Evolutionary conservation across 208 protist species (phyloP).

Genomic region (Trypanosomatidae sp.): DNA sequence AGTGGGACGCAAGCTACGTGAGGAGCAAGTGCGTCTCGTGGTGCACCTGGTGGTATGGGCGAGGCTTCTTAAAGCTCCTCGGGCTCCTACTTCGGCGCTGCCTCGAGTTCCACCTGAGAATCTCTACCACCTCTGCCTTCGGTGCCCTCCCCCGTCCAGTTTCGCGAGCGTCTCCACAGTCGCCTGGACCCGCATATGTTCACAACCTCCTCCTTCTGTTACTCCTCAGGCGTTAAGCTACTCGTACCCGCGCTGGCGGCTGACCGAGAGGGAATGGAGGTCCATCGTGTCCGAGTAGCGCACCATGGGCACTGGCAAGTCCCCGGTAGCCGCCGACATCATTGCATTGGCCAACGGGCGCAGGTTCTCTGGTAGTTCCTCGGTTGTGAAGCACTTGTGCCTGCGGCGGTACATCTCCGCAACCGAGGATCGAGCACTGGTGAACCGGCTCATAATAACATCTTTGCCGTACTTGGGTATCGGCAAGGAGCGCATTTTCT

Average conservation of each 20-base stretch:
- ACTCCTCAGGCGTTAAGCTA: neutral
- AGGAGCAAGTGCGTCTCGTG: neutral
- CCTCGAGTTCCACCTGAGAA: slow-evolving; percentile 6
- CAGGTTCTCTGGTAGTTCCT: slow-evolving; percentile 26
- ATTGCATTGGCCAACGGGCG: slow-evolving; percentile 4
- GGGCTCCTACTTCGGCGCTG: neutral
- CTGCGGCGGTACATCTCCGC: slow-evolving; percentile 6
- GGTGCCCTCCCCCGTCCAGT: neutral
- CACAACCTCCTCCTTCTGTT: neutral
- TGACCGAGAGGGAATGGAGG: slow-evolving; percentile 6
- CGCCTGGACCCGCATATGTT: slow-evolving; percentile 1
- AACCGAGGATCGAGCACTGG: neutral
- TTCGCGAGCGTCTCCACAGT: neutral
- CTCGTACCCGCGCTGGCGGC: slow-evolving; percentile 8
- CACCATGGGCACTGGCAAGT: slow-evolving; percentile 6
- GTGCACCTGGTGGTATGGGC: neutral
- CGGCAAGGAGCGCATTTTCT: slow-evolving; percentile 4
- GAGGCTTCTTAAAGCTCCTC: neutral
- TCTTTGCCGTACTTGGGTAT: slow-evolving; percentile 14
- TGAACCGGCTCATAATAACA: slow-evolving; percentile 6
- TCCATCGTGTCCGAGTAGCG: slow-evolving; percentile 11
- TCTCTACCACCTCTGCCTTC: slow-evolving; percentile 7
- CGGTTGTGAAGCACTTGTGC: slow-evolving; percentile 27
- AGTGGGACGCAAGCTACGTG: neutral
- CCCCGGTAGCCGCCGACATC: neutral